Evolutionary conservation across 164 flowering plant genomes (phyloP).

Genomic region (Magnolia changhungtana): DNA sequence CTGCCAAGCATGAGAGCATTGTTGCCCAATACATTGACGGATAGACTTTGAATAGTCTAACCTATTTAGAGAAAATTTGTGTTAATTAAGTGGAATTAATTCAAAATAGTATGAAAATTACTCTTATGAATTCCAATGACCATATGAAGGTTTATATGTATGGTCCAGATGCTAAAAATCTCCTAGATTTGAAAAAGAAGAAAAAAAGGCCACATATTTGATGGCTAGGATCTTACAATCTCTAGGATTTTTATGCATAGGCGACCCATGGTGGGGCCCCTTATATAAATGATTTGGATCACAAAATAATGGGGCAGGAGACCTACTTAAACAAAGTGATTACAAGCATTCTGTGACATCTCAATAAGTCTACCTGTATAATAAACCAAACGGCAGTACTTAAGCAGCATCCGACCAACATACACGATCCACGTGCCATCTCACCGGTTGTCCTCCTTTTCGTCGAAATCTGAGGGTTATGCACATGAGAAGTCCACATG

Average conservation of each 20-base stretch:
- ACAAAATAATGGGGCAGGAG: no score
- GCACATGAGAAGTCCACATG: neutral
- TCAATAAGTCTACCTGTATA: slow-evolving; percentile 4
- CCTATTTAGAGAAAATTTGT: slow-evolving; percentile 26
- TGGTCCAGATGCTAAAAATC: no score
- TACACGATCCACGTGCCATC: neutral
- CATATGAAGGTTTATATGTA: no score
- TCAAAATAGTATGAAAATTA: no score
- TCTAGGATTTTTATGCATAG: neutral
- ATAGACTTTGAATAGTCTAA: slow-evolving; percentile 35
- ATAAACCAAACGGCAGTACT: slow-evolving; percentile 9
- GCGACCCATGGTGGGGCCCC: neutral
- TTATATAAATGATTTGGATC: neutral
- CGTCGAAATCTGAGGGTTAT: no score
- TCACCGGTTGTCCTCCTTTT: neutral
- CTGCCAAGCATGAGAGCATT: slow-evolving; percentile 41
- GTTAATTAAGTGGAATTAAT: no score
- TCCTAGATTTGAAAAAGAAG: neutral
- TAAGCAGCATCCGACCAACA: slow-evolving; percentile 2
- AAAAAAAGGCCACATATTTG: neutral
- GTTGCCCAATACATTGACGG: slow-evolving; percentile 44
- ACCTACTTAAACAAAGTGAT: neutral
- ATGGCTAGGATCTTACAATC: neutral
- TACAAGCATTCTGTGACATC: neutral
- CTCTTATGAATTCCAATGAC: no score